Base-by-base conservation (phyloP, 2,329 filamentous ascomycete genomes). In the Teratosphaeriaceae sp. region DNA sequence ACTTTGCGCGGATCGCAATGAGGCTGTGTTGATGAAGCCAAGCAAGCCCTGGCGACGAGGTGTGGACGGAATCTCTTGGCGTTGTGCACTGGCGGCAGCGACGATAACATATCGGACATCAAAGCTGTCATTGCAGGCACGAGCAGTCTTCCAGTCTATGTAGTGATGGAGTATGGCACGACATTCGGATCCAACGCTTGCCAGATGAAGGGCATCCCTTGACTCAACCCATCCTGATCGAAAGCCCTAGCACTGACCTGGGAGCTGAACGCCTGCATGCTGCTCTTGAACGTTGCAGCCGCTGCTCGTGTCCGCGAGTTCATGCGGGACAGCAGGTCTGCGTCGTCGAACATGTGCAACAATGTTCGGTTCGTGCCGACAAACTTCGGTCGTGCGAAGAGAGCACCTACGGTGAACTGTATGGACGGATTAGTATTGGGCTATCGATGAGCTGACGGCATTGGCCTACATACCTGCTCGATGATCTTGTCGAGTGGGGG, bases 181-280 rank as follows among this genome's bases (percentile, higher is more conserved):
- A 51, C 46, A 22, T 46, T 52, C 8, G 60, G 60, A 40, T 62
- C 58, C 40, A 61, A 41, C 27, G 53, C 53, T 30, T 55, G 56
- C 61, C 62, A 74, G 1, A 73, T 35, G 47, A 72, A 73, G 5
- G 71, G 71, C 70, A 72, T 72, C 2, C 69, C 70, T 46, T 66
- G 61, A 48, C 62, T 64, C 34, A 74, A 57, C 0, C 71, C 72
- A 4, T 67, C 36, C 2, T 43, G 44, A 45, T 69, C 69, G 54
- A 75, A 74, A 0, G 18, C 47, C n/a, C 68, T 62, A 5, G 44
- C 55, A n/a, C 55, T 55, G 8, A 73, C 55, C 21, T 56, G 48
- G 2, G 53, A 41, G 51, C 70, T 72, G 31, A 71, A 61, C 3
- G 33, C 47, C 42, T 55, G 37, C 67, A 74, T 71, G 15, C 50